A percentile compares a stretch with the other conserved stretches of the same genome.
These are phyloP conservation scores for Cardiosporidium cionae DNA, from an alignment of 169 alveolate species.

Conservation along the genomic window DNA sequence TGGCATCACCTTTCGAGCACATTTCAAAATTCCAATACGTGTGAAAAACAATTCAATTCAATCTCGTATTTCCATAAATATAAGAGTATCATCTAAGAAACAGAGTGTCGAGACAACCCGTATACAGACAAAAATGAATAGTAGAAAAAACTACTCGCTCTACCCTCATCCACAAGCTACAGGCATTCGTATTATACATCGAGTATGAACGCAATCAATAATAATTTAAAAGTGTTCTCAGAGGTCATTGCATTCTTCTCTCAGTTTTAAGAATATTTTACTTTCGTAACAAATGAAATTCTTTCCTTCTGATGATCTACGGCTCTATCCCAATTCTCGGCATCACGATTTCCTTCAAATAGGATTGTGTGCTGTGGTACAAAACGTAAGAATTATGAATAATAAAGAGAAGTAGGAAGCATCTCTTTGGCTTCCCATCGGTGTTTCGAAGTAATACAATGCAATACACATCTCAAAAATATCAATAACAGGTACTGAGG, in stretches of 20 bases:
- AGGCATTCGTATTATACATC: not conserved
- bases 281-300: conserved; percentile 17
- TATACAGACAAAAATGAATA: conserved; percentile 8
- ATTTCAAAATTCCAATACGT: too few species aligned
- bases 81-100: not conserved
- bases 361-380: conserved; percentile 40
- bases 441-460: too few species aligned
- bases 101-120: conserved; percentile 8
- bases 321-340: conserved; percentile 19
- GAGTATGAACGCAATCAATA: not conserved
- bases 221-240: not conserved
- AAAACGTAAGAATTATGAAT: not conserved
- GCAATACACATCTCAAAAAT: too few species aligned
- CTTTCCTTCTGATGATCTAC: conserved; percentile 27
- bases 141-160: conserved; percentile 8
- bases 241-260: not conserved
- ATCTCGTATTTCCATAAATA: too few species aligned
- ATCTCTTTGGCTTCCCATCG: too few species aligned
- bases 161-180: not conserved
- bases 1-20: conserved; percentile 44
- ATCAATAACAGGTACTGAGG: too few species aligned
- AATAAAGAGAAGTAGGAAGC: too few species aligned
- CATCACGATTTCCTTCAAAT: conserved; percentile 49
- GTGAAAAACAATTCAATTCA: too few species aligned
- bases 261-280: not conserved